Conservation (phyloP, 345 rosid species). For the Draba incana region DNA sequence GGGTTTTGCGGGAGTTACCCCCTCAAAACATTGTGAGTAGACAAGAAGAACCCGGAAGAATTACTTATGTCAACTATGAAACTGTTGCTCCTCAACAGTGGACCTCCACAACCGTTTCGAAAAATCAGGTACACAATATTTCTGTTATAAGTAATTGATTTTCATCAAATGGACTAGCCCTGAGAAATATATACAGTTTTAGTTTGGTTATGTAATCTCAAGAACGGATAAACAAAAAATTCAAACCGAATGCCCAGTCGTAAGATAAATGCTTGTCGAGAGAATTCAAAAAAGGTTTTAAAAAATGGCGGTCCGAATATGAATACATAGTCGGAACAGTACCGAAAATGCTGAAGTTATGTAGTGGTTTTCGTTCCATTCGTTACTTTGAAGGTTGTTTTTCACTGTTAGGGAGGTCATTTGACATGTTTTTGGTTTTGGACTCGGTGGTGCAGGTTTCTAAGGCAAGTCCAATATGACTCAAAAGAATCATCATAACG, state of each 20-base stretch:
- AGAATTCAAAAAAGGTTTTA: slow-evolving; percentile 4
- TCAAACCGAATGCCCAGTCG: not conserved
- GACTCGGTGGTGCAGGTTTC: slow-evolving; percentile 37
- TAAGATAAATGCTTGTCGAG: slow-evolving; percentile 1
- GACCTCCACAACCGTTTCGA: slow-evolving; percentile 44
- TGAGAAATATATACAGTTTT: too few relatives aligned
- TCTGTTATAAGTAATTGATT: not conserved
- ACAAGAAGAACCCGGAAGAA: slow-evolving; percentile 38
- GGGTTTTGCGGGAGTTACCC: slow-evolving; percentile 46
- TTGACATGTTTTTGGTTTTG: slow-evolving; percentile 2
- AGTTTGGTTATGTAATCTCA: too few relatives aligned
- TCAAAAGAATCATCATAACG: slow-evolving; percentile 1
- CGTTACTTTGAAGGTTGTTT: not conserved
- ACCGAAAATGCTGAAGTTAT: not conserved
- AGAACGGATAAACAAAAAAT: not conserved
- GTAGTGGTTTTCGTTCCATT: not conserved
- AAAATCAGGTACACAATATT: slow-evolving; percentile 40
- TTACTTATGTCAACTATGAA: slow-evolving; percentile 44
- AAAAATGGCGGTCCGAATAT: not conserved
- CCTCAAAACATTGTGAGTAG: slow-evolving; percentile 34
- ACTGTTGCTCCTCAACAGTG: slow-evolving; percentile 39
- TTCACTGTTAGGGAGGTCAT: not conserved
- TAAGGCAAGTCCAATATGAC: slow-evolving; percentile 45
- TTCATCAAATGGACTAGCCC: too few relatives aligned
- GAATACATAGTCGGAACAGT: slow-evolving; percentile 8